A percentile compares a stretch with the other conserved stretches of the same genome.
Conservation (phyloP, 164 flowering plant genomes). For the Sedum album region DNA sequence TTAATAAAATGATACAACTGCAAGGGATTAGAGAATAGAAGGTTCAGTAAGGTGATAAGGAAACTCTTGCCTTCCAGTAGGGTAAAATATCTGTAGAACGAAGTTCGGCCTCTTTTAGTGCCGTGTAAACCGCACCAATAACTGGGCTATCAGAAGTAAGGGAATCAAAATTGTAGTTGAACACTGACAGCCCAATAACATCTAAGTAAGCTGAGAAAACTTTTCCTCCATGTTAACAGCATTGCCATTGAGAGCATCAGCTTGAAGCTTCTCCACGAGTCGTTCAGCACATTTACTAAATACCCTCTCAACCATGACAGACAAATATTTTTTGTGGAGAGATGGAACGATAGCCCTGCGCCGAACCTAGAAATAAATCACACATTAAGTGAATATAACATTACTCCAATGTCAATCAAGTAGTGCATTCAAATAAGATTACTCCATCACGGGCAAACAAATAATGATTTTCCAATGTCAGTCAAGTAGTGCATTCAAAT, state of each 20-base stretch:
- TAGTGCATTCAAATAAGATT: too few relatives aligned
- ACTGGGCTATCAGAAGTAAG: constrained; percentile 74
- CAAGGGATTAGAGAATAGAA: too few relatives aligned
- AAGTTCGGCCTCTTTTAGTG: constrained; percentile 83
- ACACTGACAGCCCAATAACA: constrained; percentile 83
- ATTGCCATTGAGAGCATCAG: constrained; percentile 44
- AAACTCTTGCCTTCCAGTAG: constrained; percentile 76
- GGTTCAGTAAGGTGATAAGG: background rate
- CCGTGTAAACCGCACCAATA: constrained; percentile 87
- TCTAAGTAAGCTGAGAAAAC: constrained; percentile 87
- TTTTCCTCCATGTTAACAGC: constrained; percentile 87
- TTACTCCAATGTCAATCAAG: too few relatives aligned
- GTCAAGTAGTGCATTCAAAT: too few relatives aligned
- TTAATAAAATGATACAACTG: background rate
- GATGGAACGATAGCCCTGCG: constrained; percentile 97
- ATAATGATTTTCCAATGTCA: too few relatives aligned
- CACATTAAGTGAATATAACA: too few relatives aligned
- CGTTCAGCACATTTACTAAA: constrained; percentile 78
- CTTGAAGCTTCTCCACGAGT: constrained; percentile 62
- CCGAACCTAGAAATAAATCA: constrained; percentile 47
- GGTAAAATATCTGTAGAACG: constrained; percentile 87
- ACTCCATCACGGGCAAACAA: too few relatives aligned
- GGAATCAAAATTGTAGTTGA: constrained; percentile 89
- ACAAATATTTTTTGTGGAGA: constrained; percentile 85
- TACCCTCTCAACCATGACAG: constrained; percentile 82